phyloP scores from a whole-genome alignment of 1,284 basidiomycete species.

The Sporisorium reilianum region DNA sequence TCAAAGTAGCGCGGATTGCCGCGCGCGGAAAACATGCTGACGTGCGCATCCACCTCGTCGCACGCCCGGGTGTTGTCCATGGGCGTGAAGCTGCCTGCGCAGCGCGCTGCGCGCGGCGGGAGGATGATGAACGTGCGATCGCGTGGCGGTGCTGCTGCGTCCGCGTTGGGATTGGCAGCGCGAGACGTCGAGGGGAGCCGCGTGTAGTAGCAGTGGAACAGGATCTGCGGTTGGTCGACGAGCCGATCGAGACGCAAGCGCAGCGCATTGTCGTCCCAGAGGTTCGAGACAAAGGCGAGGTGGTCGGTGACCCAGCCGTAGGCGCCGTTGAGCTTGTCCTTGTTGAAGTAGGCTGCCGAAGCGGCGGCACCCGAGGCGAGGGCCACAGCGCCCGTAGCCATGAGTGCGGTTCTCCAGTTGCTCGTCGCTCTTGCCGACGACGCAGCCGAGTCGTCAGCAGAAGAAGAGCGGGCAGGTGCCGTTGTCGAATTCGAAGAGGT shows the following conservation, averaged over 20 bases:
- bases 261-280: conserved; percentile 84
- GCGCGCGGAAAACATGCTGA: conserved; percentile 84
- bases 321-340: conserved; percentile 72
- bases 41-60: conserved; percentile 89
- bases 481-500: conserved; percentile 49
- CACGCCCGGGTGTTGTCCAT: conserved; percentile 69
- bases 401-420: conserved; percentile 37
- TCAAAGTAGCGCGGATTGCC: conserved; percentile 92
- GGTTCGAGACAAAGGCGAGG: conserved; percentile 86
- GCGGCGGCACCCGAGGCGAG: conserved; percentile 83
- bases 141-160: conserved; percentile 10
- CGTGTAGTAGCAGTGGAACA: conserved; percentile 70
- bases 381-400: conserved; percentile 75
- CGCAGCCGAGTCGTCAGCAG: conserved; percentile 13
- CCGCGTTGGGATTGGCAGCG: conserved; percentile 21
- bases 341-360: conserved; percentile 74
- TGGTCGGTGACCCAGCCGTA: conserved; percentile 82
- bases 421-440: conserved; percentile 17
- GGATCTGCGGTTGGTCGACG: conserved; percentile 64
- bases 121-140: conserved; percentile 65
- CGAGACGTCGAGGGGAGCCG: conserved; percentile 41
- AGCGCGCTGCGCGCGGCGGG: conserved; percentile 34
- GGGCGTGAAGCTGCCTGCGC: conserved; percentile 48
- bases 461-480: conserved; percentile 39
- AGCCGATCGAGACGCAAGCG: conserved; percentile 72